A percentile compares a stretch with the other conserved stretches of the same genome.
Evolutionary conservation across 352 stramenopile species (phyloP).

Genomic region (Pythium dissimile): DNA sequence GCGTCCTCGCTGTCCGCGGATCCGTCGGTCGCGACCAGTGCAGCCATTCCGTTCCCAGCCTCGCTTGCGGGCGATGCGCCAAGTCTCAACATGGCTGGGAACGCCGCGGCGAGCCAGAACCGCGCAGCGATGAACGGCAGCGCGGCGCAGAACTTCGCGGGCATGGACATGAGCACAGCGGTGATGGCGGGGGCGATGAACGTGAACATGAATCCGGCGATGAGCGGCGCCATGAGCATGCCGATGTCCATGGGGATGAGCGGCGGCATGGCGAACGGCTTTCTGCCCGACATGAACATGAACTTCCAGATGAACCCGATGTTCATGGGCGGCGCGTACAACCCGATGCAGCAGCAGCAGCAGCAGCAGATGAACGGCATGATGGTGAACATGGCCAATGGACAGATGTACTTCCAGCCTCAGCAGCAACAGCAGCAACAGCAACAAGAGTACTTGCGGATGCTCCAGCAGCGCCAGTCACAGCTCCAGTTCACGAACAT

Average conservation of each 20-base stretch:
- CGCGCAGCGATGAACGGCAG: slow-evolving; percentile 12
- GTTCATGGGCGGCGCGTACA: slow-evolving; percentile 57
- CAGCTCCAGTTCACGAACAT: slow-evolving; percentile 34
- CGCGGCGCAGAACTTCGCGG: slow-evolving; percentile 12
- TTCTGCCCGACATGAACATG: slow-evolving; percentile 48
- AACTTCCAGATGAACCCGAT: slow-evolving; percentile 59
- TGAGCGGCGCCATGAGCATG: slow-evolving; percentile 32
- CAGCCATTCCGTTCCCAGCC: slow-evolving; percentile 77
- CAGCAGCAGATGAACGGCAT: slow-evolving; percentile 42
- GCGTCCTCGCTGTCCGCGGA: slow-evolving; percentile 30
- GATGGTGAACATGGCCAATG: slow-evolving; percentile 57
- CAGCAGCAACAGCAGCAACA: slow-evolving; percentile 60
- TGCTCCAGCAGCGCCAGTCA: slow-evolving; percentile 41
- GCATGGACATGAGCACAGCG: slow-evolving; percentile 17
- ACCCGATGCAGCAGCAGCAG: slow-evolving; percentile 65
- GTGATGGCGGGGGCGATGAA: slow-evolving; percentile 13
- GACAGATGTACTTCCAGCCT: slow-evolving; percentile 61
- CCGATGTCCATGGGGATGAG: slow-evolving; percentile 51
- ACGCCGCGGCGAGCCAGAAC: slow-evolving; percentile 8
- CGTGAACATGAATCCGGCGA: slow-evolving; percentile 33
- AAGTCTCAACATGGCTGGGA: slow-evolving; percentile 25
- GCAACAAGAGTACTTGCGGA: slow-evolving; percentile 80
- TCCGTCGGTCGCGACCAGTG: slow-evolving; percentile 24
- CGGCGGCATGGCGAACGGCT: slow-evolving; percentile 11
- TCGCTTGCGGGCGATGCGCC: slow-evolving; percentile 63